Conservation (phyloP, 257 asterid species). For the Penstemon eatonii region DNA sequence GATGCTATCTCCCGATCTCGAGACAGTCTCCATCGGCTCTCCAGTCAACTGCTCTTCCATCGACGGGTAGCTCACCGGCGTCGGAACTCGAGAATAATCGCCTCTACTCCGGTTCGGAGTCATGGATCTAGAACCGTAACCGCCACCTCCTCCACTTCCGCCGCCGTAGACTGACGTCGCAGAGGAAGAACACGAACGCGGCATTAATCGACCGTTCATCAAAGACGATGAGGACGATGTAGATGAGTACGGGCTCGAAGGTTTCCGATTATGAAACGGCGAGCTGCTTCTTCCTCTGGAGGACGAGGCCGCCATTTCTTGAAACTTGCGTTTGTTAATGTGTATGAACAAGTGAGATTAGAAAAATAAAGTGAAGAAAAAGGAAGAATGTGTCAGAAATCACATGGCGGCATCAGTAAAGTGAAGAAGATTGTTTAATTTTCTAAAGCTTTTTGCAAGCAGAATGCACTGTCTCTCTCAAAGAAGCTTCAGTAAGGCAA, state of each 20-base stretch:
- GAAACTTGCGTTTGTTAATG: neutral
- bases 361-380: slow-evolving; percentile 18
- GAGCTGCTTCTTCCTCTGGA: slow-evolving; percentile 90
- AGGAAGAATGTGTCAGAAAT: slow-evolving; percentile 69
- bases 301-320: slow-evolving; percentile 83
- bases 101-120: slow-evolving; percentile 46
- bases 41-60: slow-evolving; percentile 62
- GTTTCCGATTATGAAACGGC: slow-evolving; percentile 60
- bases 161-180: slow-evolving; percentile 62
- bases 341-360: neutral
- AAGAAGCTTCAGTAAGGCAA: slow-evolving; percentile 38
- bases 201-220: slow-evolving; percentile 65
- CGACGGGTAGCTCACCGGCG: slow-evolving; percentile 65
- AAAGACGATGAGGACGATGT: slow-evolving; percentile 83
- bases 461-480: slow-evolving; percentile 29
- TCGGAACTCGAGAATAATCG: slow-evolving; percentile 47
- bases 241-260: slow-evolving; percentile 80
- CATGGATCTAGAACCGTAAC: slow-evolving; percentile 73
- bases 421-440: slow-evolving; percentile 40
- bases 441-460: slow-evolving; percentile 44
- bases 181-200: slow-evolving; percentile 63
- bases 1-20: slow-evolving; percentile 90
- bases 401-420: slow-evolving; percentile 73
- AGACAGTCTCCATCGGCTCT: slow-evolving; percentile 55
- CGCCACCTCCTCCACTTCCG: slow-evolving; percentile 39